phyloP scores from a whole-genome alignment of 1,139 yeast species.

The Taphrina wiesneri region DNA sequence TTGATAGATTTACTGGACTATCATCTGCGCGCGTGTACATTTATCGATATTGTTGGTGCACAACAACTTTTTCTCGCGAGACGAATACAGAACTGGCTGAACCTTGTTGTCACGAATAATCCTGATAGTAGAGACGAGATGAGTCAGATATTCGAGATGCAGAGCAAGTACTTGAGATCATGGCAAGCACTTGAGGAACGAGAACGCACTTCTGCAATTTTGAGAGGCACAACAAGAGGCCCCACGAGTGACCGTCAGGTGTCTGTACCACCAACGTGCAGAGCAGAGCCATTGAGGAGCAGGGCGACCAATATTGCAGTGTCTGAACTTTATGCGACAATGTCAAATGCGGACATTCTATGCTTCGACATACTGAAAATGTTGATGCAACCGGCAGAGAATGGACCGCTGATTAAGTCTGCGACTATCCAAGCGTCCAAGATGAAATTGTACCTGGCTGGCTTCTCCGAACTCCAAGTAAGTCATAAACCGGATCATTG shows the following conservation, averaged over 20 bases:
- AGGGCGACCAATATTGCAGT: background rate
- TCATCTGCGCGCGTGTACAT: slow-evolving; percentile 20
- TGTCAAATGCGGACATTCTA: slow-evolving; percentile 1
- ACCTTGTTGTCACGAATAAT: background rate
- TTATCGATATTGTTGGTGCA: background rate
- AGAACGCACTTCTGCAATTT: background rate
- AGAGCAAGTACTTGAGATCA: background rate
- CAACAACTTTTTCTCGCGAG: slow-evolving; percentile 19
- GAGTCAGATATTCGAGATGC: background rate
- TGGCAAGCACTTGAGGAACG: slow-evolving; percentile 14
- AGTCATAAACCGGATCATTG: background rate
- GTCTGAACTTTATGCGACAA: background rate
- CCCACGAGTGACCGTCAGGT: background rate
- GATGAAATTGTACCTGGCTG: background rate
- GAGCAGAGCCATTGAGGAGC: slow-evolving; percentile 2
- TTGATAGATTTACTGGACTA: slow-evolving; percentile 11
- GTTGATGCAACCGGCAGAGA: slow-evolving; percentile 1
- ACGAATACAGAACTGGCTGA: slow-evolving; percentile 17
- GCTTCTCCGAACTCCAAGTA: background rate
- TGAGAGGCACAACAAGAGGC: background rate
- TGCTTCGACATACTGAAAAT: slow-evolving; percentile 13
- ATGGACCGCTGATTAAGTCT: background rate
- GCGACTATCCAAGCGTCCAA: slow-evolving; percentile 1
- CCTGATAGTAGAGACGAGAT: background rate
- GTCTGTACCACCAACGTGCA: background rate